A percentile compares a stretch with the other conserved stretches of the same genome.
Conservation (phyloP, 208 protist genomes). For the Giardia duodenalis region DNA sequence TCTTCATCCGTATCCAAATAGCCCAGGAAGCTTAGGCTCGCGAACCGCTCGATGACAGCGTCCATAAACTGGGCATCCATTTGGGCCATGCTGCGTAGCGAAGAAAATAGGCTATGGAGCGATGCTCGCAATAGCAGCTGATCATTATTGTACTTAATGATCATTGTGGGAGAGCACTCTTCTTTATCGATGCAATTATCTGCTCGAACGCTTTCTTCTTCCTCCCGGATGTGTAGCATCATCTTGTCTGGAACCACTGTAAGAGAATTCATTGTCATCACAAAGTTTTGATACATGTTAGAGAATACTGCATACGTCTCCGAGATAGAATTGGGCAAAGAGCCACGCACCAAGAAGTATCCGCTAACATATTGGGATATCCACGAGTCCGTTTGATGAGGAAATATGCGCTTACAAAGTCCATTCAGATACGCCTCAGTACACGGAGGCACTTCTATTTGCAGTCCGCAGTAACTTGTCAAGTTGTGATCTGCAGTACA, state of each 20-base stretch:
- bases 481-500: neutral
- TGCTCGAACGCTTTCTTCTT: neutral
- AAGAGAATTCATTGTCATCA: neutral
- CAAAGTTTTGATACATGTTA: neutral
- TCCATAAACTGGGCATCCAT: neutral
- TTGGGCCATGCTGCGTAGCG: neutral
- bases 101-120: neutral
- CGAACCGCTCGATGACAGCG: neutral
- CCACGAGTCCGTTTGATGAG: neutral
- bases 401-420: neutral
- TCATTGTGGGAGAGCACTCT: neutral
- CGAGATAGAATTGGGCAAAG: neutral
- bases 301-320: neutral
- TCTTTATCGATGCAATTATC: neutral
- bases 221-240: neutral
- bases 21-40: slow-evolving; percentile 5
- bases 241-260: neutral
- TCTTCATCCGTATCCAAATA: neutral
- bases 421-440: neutral
- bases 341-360: neutral
- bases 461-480: neutral
- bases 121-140: neutral
- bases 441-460: neutral
- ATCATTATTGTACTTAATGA: neutral
- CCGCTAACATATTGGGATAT: neutral